Conservation (phyloP, 129 eudicot species). For the Chrysanthemum seticuspe region DNA sequence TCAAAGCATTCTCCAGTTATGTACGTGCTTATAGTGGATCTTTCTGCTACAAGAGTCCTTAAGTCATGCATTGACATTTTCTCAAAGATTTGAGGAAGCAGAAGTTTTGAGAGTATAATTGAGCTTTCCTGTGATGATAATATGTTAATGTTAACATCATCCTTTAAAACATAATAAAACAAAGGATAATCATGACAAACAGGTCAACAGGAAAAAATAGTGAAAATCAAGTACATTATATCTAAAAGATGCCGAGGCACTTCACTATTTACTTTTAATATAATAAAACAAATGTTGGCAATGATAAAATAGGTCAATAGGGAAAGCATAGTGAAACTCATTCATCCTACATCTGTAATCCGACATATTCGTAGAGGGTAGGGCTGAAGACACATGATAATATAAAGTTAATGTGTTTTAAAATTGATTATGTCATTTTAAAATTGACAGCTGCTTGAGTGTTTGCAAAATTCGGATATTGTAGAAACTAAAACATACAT, state of each 20-base stretch:
- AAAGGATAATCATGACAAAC: neutral
- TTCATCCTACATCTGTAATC: too few species aligned
- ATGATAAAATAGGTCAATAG: neutral
- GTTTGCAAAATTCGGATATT: too few species aligned
- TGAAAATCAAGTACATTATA: neutral
- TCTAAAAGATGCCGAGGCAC: neutral
- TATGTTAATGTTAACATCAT: neutral
- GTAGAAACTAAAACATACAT: neutral
- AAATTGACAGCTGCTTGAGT: too few species aligned
- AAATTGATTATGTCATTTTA: too few species aligned
- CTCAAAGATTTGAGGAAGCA: slow-evolving; percentile 86
- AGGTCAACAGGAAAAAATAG: neutral
- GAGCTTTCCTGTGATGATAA: slow-evolving; percentile 72
- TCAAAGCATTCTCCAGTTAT: slow-evolving; percentile 77
- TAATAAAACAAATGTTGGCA: too few species aligned
- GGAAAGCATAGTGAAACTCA: too few species aligned
- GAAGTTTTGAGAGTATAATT: slow-evolving; percentile 62
- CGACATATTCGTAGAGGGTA: too few species aligned
- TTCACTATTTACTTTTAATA: too few species aligned
- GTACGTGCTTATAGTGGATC: slow-evolving; percentile 63
- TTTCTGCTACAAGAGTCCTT: slow-evolving; percentile 73
- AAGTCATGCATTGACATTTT: slow-evolving; percentile 81
- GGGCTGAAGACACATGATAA: too few species aligned
- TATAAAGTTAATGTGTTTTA: too few species aligned
- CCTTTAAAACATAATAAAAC: neutral